Base-by-base conservation (phyloP, 2,329 filamentous ascomycete genomes). In the Tolypocladium inflatum region DNA sequence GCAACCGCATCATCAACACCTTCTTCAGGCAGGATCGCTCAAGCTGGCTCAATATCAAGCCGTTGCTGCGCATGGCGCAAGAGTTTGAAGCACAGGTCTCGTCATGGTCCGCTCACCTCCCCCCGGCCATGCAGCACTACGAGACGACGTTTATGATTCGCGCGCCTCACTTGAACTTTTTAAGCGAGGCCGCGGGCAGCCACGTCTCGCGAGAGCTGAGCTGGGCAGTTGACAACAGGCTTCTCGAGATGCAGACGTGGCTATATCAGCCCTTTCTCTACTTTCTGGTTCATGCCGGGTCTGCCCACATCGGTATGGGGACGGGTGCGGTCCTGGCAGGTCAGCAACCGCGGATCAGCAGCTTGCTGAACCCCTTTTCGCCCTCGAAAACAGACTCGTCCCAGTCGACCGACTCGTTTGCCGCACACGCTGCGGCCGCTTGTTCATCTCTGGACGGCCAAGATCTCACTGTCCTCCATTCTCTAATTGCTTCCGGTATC, bases 1-100 rank as follows among this genome's bases (percentile, higher is more conserved):
- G 70, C 45, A 76, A 77, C 57, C 68, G 74, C 23, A 70, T 76
- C 23, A 62, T 75, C 52, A 74, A 67, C 37, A 62, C 62, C 8
- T 64, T 70, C 23, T 68, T 63, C 17, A 58, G 60, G 1, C 60
- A 64, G 26, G 61, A 62, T 4, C 41, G 51, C 11, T 43, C 56
- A 3, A 57, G 55, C 19, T 66, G 65, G 65, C 57, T 64, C 7
- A 60, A 63, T 8, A 59, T 63, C 48, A 55, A 62, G 52, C 56
- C 64, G 11, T 35, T 60, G 41, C 55, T 65, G 10, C 62, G 62
- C 15, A 61, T 66, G 55, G 65, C 63, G 2, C 59, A 60, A 11
- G 63, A 66, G 45, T 65, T 66, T 51, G 64, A 66, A 48, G 60
- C 59, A 2, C 64, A 67, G 30, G 62, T 67, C 6, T 60, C 60